Base-by-base conservation (phyloP, 805 yeast species). In the Jamesozyma lodderae region DNA sequence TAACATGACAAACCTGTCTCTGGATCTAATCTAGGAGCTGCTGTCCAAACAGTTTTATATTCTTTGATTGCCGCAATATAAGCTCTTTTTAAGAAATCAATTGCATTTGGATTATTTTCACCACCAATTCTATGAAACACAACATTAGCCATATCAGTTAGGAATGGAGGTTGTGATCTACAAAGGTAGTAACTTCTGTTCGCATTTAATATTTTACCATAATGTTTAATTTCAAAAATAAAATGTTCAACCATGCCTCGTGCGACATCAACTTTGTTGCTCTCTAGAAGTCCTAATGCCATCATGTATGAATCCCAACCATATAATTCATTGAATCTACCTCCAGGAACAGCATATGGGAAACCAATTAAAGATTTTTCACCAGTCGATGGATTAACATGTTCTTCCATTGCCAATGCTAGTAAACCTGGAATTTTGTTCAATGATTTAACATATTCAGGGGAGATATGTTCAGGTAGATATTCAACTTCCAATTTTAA, bases 291-390 rank as follows among this genome's bases (percentile, higher is more conserved):
- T 1, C 97, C 98, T 18, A 87, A 60, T 0, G 92, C 75, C 55
- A 81, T 87, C 81, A 92, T 83, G 55, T 92, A 90, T 2, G 96
- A 86, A 59, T 90, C 98, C 98, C 98, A 90, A 13, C 97, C 98
- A 54, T 92, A 90, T 41, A 87, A 72, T 63, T 90, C 98, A 63
- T 92, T 92, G 63, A 90, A 90, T 46, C 98, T 69, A 17, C 98
- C 97, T 14, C 98, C 98, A 1, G 98, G 98, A 18, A 90, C 97
- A 14, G 85, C 82, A 59, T 90, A 90, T 0, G 95, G 95, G 52
- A 72, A 77, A 16, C 87, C 85, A 28, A 72, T 66, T 33, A 81
- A 49, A 11, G 70, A 67, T 14, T 54, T 56, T 29, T 73, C 72
- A 40, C 77, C 73, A 1, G 70, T 62, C 3, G 63, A 52, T 6